Evolutionary conservation across 768 basidiomycete species (phyloP).

Genomic region (Suillus fuscotomentosus): DNA sequence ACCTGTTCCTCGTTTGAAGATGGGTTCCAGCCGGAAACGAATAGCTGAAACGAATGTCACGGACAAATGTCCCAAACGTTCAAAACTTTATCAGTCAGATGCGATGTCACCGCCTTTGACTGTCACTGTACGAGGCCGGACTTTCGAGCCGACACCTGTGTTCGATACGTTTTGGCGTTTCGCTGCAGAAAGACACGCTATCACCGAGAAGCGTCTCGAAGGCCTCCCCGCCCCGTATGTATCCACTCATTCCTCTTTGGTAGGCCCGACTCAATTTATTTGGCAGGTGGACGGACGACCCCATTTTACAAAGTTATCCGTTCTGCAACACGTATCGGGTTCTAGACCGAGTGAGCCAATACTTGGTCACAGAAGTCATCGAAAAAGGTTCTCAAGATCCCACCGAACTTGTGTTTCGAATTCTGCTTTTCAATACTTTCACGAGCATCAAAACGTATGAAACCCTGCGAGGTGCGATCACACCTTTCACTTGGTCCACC

Average conservation of each 20-base stretch:
- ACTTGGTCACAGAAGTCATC: conserved; percentile 65
- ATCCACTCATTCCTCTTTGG: not conserved
- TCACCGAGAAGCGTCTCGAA: conserved; percentile 52
- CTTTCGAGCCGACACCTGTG: conserved; percentile 45
- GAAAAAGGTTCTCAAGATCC: conserved; percentile 61
- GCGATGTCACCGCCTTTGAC: conserved; percentile 23
- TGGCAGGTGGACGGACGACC: conserved; percentile 69
- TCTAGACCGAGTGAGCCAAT: conserved; percentile 69
- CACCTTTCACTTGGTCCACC: conserved; percentile 58
- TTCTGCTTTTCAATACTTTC: conserved; percentile 70
- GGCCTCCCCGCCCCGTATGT: conserved; percentile 54
- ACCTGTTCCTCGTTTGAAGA: not conserved
- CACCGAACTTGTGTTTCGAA: conserved; percentile 67
- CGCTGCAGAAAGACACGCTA: conserved; percentile 55
- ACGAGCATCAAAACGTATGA: conserved; percentile 75
- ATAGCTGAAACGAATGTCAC: conserved; percentile 6
- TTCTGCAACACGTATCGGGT: conserved; percentile 81
- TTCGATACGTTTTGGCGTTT: conserved; percentile 64
- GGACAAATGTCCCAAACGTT: conserved; percentile 20
- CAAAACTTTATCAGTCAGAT: conserved; percentile 20
- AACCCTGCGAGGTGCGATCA: conserved; percentile 48
- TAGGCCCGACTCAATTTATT: not conserved
- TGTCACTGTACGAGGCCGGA: conserved; percentile 35
- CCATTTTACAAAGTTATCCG: conserved; percentile 49
- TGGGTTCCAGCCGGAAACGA: conserved; percentile 22